Percentiles rank a stretch among this genome's conserved stretches.
phyloP scores from a whole-genome alignment of 139 green algal species.

The Zygnema circumcarinatum region DNA sequence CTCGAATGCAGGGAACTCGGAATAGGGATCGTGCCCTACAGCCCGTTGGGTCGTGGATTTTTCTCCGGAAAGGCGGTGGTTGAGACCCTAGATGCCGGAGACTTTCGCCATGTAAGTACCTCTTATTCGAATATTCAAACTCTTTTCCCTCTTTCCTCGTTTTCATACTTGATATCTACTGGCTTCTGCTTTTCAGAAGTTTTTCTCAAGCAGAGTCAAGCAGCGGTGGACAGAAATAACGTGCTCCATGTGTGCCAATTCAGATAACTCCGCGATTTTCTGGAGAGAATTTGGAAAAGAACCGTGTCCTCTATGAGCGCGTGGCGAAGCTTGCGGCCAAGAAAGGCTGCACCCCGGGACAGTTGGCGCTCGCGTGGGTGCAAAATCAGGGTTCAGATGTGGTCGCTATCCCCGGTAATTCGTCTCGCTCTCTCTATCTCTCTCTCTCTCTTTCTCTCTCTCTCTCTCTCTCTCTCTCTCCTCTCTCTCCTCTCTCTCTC shows the following conservation, averaged over 20 bases:
- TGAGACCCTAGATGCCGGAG: conserved; percentile 10
- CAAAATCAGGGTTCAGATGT: conserved; percentile 73
- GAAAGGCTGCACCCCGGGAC: conserved; percentile 72
- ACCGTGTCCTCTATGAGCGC: conserved; percentile 71
- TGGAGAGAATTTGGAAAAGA: conserved; percentile 67
- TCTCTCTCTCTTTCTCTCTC: neutral
- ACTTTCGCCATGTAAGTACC: conserved; percentile 22
- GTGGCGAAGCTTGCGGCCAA: conserved; percentile 65
- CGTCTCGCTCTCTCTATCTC: neutral
- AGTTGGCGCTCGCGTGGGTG: conserved; percentile 83
- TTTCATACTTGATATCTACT: neutral
- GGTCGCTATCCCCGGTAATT: conserved; percentile 73
- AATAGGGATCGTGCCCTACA: conserved; percentile 78
- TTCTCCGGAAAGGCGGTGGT: conserved; percentile 63
- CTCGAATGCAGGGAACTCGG: conserved; percentile 76
- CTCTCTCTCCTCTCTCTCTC: neutral
- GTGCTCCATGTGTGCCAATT: conserved; percentile 11
- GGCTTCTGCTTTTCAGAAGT: neutral
- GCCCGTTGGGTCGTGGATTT: conserved; percentile 73
- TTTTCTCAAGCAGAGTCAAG: conserved; percentile 23
- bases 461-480: neutral
- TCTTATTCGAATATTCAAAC: neutral
- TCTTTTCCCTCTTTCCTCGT: neutral
- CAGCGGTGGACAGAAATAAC: no score
- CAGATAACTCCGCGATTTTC: conserved; percentile 48